Base-by-base conservation (phyloP, 495 filamentous ascomycete species). In the Hyaloscypha hepaticicola region DNA sequence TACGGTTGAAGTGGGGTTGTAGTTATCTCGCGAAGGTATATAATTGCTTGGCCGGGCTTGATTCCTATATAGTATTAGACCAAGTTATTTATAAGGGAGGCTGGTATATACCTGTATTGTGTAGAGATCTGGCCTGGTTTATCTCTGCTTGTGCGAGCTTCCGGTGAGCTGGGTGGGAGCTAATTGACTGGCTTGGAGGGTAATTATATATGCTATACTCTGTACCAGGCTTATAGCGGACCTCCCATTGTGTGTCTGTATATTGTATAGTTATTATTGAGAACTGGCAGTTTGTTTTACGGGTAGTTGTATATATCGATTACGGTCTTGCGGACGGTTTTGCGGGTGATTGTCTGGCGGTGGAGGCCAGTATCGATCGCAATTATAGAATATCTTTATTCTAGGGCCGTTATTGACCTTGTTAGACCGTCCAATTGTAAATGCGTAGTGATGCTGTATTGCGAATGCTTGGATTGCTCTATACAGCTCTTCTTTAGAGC, bases 171-270 rank as follows among this genome's bases (percentile, higher is more conserved):
- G 19, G 8, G n/a, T n/a, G n/a, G n/a, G n/a, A n/a, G n/a, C n/a
- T n/a, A n/a, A n/a, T n/a, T n/a, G n/a, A n/a, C n/a, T 45, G 38
- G 19, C 38, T 45, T 45, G 19, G 38, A 45, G 38, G 38, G 38
- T 45, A 19, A 45, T 45, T 45, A 45, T 45, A 45, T 45, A 45
- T 45, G 38, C 38, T 45, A 45, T 45, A 45, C 38, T 45, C 38
- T 45, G 19, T 45, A 45, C 19, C n/a, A n/a, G n/a, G n/a, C n/a
- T n/a, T n/a, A 45, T 45, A 19, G 38, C 38, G 38, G 19, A 45
- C 8, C 38, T 45, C 38, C 19, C 38, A 45, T 45, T 45, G 19
- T 45, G 38, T 45, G 38, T 45, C 38, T 45, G 38, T 45, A 45
- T 19, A 19, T 19, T 45, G 8, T 8, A 45, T 8, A n/a, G n/a